A percentile compares a stretch with the other conserved stretches of the same genome.
These are phyloP conservation scores for Adiantum capillusveneris DNA, from an alignment of 75 land plant genomes.

Conservation along the genomic window DNA sequence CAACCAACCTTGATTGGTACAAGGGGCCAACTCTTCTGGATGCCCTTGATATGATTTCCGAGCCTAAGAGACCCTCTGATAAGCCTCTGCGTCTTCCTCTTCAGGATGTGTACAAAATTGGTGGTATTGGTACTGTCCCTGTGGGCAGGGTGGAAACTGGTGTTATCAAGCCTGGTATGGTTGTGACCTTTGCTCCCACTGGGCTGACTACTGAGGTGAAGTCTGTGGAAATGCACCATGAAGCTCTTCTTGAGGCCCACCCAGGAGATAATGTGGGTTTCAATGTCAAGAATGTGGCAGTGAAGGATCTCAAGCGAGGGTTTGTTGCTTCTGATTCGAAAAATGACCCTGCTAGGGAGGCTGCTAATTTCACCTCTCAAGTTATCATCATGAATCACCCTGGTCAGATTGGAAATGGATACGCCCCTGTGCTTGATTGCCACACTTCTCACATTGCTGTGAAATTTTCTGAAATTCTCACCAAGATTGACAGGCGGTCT, in stretches of 20 bases:
- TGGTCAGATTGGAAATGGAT: too few relatives aligned
- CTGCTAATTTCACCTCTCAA: slow-evolving; percentile 41
- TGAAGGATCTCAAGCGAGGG: slow-evolving; percentile 47
- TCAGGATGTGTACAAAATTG: too few relatives aligned
- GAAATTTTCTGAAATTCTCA: slow-evolving; percentile 38
- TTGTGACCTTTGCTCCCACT: too few relatives aligned
- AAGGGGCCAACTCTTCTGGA: slow-evolving; percentile 48
- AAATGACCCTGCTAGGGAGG: slow-evolving; percentile 49
- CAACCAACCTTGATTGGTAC: slow-evolving; percentile 58
- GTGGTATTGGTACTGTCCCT: slow-evolving; percentile 50
- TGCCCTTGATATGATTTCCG: slow-evolving; percentile 37
- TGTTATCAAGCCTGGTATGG: too few relatives aligned
- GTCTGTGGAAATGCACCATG: too few relatives aligned
- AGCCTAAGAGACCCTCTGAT: slow-evolving; percentile 45
- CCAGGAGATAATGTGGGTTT: too few relatives aligned
- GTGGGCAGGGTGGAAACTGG: slow-evolving; percentile 55
- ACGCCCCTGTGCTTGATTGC: too few relatives aligned
- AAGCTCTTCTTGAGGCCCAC: too few relatives aligned
- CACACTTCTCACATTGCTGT: slow-evolving; percentile 47
- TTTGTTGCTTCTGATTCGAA: slow-evolving; percentile 49
- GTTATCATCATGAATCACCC: too few relatives aligned
- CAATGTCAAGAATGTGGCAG: slow-evolving; percentile 51
- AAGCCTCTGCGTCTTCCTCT: too few relatives aligned
- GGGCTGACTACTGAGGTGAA: too few relatives aligned
- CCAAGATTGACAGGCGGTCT: slow-evolving; percentile 47